Evolutionary conservation across 2,329 filamentous ascomycete species (phyloP).

Genomic region (Cercospora zeina): DNA sequence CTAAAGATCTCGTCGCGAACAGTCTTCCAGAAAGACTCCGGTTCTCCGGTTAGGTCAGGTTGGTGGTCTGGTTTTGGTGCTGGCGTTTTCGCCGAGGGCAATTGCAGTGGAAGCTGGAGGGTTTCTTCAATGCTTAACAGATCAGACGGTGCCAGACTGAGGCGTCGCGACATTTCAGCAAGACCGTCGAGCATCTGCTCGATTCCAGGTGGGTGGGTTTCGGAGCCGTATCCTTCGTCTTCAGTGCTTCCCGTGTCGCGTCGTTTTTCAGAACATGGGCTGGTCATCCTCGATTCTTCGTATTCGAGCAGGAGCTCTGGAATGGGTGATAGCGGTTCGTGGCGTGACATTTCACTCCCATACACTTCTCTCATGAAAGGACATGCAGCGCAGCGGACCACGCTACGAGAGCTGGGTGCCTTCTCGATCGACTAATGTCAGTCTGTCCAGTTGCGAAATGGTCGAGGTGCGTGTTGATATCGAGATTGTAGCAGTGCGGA

Average conservation of each 20-base stretch:
- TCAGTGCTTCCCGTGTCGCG: constrained; percentile 5
- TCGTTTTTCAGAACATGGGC: not conserved
- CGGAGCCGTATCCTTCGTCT: constrained; percentile 15
- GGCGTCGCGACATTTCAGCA: constrained; percentile 10
- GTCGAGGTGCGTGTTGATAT: not conserved
- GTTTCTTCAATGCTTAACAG: constrained; percentile 6
- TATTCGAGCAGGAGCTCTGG: constrained; percentile 13
- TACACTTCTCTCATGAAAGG: not conserved
- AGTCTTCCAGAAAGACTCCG: constrained; percentile 11
- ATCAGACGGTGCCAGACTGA: constrained; percentile 11
- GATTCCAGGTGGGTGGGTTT: constrained; percentile 1
- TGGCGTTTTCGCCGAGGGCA: too few species aligned
- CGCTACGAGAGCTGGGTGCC: not conserved
- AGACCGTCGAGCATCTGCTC: constrained; percentile 14
- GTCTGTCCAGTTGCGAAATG: not conserved
- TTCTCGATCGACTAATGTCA: not conserved
- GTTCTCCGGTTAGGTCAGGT: not conserved
- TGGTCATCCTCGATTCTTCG: constrained; percentile 2
- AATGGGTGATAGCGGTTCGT: constrained; percentile 8
- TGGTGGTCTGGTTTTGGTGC: not conserved
- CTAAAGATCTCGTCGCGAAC: constrained; percentile 10
- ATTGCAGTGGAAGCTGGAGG: not conserved
- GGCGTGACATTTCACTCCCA: constrained; percentile 2
- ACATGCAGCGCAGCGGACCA: not conserved
- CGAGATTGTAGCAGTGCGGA: not conserved